These are phyloP conservation scores for Nakazawaea ernobii DNA, from an alignment of 805 yeast species.

Conservation along the genomic window DNA sequence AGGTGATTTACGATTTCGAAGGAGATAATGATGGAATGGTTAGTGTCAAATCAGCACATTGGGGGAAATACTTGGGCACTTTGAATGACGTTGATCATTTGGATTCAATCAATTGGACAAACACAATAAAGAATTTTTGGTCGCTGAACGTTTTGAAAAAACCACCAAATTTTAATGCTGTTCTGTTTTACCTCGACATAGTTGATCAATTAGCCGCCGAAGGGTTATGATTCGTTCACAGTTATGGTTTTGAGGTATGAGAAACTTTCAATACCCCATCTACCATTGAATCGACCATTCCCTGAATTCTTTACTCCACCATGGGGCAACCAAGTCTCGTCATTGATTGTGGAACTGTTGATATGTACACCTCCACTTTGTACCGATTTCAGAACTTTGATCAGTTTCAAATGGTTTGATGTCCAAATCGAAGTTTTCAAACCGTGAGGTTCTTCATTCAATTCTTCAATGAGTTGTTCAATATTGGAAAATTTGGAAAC, in stretches of 20 bases:
- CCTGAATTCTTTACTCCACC: conserved; percentile 42
- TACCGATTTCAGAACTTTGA: conserved; percentile 27
- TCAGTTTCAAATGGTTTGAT: conserved; percentile 26
- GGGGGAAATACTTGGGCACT: conserved; percentile 85
- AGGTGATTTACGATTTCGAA: conserved; percentile 40
- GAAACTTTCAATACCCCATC: conserved; percentile 41
- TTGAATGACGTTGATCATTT: conserved; percentile 75
- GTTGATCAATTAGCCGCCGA: conserved; percentile 54
- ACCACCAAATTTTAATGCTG: conserved; percentile 49
- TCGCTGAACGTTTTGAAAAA: conserved; percentile 25
- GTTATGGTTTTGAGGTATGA: conserved; percentile 31
- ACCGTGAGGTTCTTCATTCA: conserved; percentile 30
- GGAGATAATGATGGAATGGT: conserved; percentile 85
- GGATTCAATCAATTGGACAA: conserved; percentile 82
- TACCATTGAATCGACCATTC: conserved; percentile 35
- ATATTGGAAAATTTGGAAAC: conserved; percentile 22
- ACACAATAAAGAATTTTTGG: conserved; percentile 35
- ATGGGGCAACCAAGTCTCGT: conserved; percentile 29
- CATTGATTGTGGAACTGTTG: conserved; percentile 22
- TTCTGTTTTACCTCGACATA: conserved; percentile 63
- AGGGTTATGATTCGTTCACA: conserved; percentile 32
- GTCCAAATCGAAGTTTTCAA: conserved; percentile 40
- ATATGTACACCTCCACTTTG: conserved; percentile 36
- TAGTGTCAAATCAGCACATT: conserved; percentile 66
- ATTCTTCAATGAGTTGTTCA: conserved; percentile 16